Evolutionary conservation across 176 grass and related monocot species (phyloP).

Genomic region (Thalia dealbata): DNA sequence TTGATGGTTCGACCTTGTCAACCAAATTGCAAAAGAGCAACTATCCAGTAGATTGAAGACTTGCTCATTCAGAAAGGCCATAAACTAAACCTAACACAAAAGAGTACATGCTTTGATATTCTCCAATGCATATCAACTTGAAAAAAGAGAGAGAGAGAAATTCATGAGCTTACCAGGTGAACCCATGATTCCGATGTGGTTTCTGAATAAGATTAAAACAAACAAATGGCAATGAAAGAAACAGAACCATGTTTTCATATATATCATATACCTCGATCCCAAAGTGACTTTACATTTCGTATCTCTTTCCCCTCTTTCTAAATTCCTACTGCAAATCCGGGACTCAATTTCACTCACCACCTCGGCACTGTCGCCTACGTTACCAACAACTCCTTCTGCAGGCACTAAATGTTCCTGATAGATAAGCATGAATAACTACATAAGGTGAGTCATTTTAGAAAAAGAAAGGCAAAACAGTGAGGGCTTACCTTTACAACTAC

Average conservation of each 20-base stretch:
- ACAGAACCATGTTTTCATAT: background rate
- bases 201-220: background rate
- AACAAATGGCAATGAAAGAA: background rate
- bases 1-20: background rate
- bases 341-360: slow-evolving; percentile 16
- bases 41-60: background rate
- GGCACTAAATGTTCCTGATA: slow-evolving; percentile 48
- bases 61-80: background rate
- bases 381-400: slow-evolving; percentile 32
- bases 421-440: slow-evolving; percentile 17
- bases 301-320: background rate
- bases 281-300: slow-evolving; percentile 13
- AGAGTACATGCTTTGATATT: background rate
- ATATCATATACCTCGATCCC: slow-evolving; percentile 8
- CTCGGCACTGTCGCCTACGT: slow-evolving; percentile 20
- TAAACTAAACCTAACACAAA: background rate
- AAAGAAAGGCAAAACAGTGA: slow-evolving; percentile 1
- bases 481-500: slow-evolving; percentile 58
- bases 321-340: slow-evolving; percentile 14
- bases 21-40: background rate
- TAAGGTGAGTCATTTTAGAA: background rate
- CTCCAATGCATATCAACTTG: background rate
- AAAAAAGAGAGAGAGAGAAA: background rate
- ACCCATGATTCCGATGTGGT: background rate
- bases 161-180: background rate